Base-by-base conservation (phyloP, 371 early-diverging fungal genomes). In the Choanephora cucurbitarum region DNA sequence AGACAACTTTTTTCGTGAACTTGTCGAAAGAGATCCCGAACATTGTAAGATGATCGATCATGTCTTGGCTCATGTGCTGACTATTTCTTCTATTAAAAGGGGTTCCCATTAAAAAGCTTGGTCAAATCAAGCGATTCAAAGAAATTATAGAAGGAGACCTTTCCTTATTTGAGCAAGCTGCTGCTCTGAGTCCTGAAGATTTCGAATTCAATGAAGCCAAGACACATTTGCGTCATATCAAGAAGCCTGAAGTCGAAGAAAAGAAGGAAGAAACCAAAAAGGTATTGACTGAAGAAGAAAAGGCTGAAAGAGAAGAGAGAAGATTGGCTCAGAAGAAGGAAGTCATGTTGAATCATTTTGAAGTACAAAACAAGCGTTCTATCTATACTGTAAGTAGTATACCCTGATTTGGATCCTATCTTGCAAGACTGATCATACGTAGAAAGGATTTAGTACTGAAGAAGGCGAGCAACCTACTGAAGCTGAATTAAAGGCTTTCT, bases 311-410 rank as follows among this genome's bases (percentile, higher is more conserved):
- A 32, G 47, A 37, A 28, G 48, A 48, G 23, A 48, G 22, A 31
- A 31, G 49, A 8, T 22, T 15, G 22, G 47, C 55, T 23, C 37
- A 50, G 9, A 49, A 37, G 8, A 22, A 45, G 24, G 23, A 60
- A 17, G 43, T 45, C 10, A 33, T 69, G 0, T 15, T 50, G 23
- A 44, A 43, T 13, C 58, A 60, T 45, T 58, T 70, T 24, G 32
- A 56, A 19, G 22, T 23, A 7, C 61, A 64, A 43, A 75, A 69
- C 44, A 33, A 43, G 28, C 66, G 70, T 45, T 78, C 79, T 0
- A 73, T 78, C 33, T 78, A 78, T 57, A 65, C 68, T 42, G 78
- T 74, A 72, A 66, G 67, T 41, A n/a, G n/a, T n/a, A n/a, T n/a
- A n/a, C n/a, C n/a, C n/a, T n/a, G n/a, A n/a, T n/a, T n/a, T n/a